phyloP scores from a whole-genome alignment of 805 yeast genomes.

The Yamadazyma phyllophila region DNA sequence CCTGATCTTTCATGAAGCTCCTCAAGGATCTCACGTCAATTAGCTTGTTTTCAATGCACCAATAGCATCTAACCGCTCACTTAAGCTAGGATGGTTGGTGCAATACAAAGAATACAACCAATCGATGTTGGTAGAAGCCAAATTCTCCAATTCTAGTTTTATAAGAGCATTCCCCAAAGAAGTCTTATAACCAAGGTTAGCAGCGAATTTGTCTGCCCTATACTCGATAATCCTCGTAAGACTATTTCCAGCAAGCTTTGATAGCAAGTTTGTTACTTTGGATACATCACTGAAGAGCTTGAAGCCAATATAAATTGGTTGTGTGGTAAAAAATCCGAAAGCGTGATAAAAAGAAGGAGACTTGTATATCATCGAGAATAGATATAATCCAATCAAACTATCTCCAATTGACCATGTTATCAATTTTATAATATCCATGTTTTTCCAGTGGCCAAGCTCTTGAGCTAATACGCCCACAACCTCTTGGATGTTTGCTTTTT shows the following conservation, averaged over 20 bases:
- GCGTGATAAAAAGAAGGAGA: not conserved
- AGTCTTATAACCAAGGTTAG: constrained; percentile 3
- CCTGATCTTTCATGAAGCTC: too few relatives aligned
- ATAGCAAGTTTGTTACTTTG: not conserved
- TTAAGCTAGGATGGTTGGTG: constrained; percentile 8
- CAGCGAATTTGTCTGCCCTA: constrained; percentile 7
- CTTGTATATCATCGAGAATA: constrained; percentile 5
- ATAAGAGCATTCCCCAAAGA: constrained; percentile 3
- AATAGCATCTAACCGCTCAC: constrained; percentile 4
- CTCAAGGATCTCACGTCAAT: too few relatives aligned
- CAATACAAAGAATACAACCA: constrained; percentile 9
- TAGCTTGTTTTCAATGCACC: not conserved
- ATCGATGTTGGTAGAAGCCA: constrained; percentile 7
- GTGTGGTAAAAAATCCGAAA: constrained; percentile 3
- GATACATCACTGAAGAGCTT: constrained; percentile 1
- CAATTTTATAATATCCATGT: not conserved
- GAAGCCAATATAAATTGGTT: constrained; percentile 9
- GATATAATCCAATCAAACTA: not conserved
- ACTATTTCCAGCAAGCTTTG: not conserved
- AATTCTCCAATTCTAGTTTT: constrained; percentile 5
- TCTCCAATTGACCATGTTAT: not conserved
- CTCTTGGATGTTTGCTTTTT: constrained; percentile 71
- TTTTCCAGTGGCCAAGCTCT: constrained; percentile 96
- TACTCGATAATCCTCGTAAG: constrained; percentile 6
- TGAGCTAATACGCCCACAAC: constrained; percentile 96